Base-by-base conservation (phyloP, 2,329 filamentous ascomycete species). In the Ophiocordyceps camponoti-rufipedis region DNA sequence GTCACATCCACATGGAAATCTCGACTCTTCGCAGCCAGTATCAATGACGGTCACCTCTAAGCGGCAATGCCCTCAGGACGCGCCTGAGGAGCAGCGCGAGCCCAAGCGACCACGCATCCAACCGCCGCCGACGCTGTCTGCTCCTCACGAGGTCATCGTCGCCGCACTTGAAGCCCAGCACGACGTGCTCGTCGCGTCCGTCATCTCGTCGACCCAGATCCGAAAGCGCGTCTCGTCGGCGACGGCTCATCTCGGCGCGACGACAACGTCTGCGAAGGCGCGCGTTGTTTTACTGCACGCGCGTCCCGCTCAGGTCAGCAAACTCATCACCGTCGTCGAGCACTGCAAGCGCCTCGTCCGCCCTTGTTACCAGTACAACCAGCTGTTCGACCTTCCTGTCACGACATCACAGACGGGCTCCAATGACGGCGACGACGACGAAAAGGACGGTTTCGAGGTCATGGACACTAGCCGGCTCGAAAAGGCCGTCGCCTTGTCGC, bases 291-390 rank as follows among this genome's bases (percentile, higher is more conserved):
- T 78, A 38, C 58, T 78, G 16, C 66, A 74, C 52, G 70, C 72
- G 31, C 68, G 68, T 18, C 62, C 69, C 0, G 48, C 57, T 10
- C 70, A 75, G 3, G 69, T 74, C 2, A 69, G 68, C 59, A 87
- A 86, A 59, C 65, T 85, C 53, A 73, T 85, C 52, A 80, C 74
- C 4, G 71, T 85, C 42, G 69, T 70, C 41, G 82, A 86, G 59
- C 77, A 82, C 35, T 70, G 69, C 46, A 80, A 81, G 58, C 63
- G 71, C 38, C 63, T 75, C 42, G 60, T 82, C 45, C 62, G 62
- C 48, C 51, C 61, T 43, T 76, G 70, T 67, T 74, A 62, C 48
- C 74, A 75, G 56, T 78, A 75, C 57, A 78, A 78, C 49, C 63
- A 70, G 45, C 59, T 77, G 12, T 74, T 72, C 52, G 67, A 72